Base-by-base conservation (phyloP, 306 rosid species). In the Chamaecrista fasciculata region DNA sequence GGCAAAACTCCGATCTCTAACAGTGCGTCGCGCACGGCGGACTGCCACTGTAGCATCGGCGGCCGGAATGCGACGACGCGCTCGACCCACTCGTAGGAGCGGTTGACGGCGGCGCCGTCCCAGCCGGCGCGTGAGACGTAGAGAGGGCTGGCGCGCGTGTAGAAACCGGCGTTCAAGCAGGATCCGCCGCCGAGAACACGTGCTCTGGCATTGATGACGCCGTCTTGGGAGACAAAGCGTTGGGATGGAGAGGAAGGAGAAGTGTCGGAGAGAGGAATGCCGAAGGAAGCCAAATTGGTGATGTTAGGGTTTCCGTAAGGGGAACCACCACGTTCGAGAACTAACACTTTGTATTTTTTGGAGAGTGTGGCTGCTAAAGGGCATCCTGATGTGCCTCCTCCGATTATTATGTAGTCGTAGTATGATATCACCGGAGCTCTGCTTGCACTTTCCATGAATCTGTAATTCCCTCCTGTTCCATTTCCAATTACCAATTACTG, bases 341-440 rank as follows among this genome's bases (percentile, higher is more conserved):
- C 9, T 61, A 91, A 72, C 21, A 91, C 92, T 14, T 49, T 82
- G 63, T 84, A 76, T 12, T 79, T 86, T 60, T 86, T 84, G 28
- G 97, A 86, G 2, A 91, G 80, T 1, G 91, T 91, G 8, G 97
- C 92, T 0, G 95, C 97, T 42, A 91, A 70, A 5, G 97, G 97
- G 43, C 97, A 88, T 2, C 97, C 95, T 0, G 95, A 84, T 0
- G 97, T 88, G 11, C 95, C 95, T 0, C 97, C 97, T 0, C 97
- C 97, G 0, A 91, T 78, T 5, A 91, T 62, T 14, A 91, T 91
- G 87, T 88, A 91, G 66, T 88, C 95, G 16, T 88, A 86, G 80
- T 77, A 84, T 0, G 95, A 84, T 2, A 60, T 51, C 2, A 20
- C 62, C 10, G 87, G 73, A 12, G 97, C 90, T 25, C 48, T 56